Conservation (phyloP, 768 basidiomycete species). For the Tephrocybe sp. region DNA sequence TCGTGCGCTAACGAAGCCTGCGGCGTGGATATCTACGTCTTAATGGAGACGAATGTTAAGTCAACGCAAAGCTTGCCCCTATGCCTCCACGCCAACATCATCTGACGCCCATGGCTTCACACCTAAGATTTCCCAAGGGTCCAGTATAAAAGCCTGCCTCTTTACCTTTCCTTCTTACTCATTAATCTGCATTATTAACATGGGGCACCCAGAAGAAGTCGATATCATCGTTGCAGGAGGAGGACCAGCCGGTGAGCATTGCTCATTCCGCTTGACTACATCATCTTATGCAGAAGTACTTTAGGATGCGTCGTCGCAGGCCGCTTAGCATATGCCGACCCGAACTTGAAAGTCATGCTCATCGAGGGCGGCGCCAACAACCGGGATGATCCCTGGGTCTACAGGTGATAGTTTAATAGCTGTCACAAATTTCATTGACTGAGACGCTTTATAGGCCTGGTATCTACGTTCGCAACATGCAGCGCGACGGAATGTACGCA, state of each 20-base stretch:
- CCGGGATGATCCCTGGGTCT: slow-evolving; percentile 74
- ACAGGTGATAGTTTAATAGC: slow-evolving; percentile 34
- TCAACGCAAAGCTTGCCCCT: not conserved
- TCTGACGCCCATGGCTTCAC: not conserved
- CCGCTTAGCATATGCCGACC: slow-evolving; percentile 67
- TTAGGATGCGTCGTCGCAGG: slow-evolving; percentile 66
- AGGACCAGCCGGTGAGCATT: slow-evolving; percentile 52
- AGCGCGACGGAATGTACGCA: slow-evolving; percentile 56
- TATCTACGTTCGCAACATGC: slow-evolving; percentile 72
- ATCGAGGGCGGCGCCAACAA: slow-evolving; percentile 74
- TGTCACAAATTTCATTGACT: not conserved
- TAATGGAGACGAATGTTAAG: not conserved
- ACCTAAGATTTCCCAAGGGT: not conserved
- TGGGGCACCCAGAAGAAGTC: slow-evolving; percentile 67
- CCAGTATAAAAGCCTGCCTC: not conserved
- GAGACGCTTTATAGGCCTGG: slow-evolving; percentile 43
- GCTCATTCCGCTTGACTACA: not conserved
- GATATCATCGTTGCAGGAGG: slow-evolving; percentile 70
- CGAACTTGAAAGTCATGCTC: slow-evolving; percentile 71
- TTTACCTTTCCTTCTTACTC: not conserved
- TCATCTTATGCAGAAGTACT: not conserved
- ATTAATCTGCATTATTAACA: slow-evolving; percentile 10
- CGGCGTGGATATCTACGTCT: not conserved
- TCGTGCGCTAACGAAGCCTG: not conserved
- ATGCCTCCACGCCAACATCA: not conserved